Base-by-base conservation (phyloP, 371 early-diverging fungal species). In the Mortierella sp. region DNA sequence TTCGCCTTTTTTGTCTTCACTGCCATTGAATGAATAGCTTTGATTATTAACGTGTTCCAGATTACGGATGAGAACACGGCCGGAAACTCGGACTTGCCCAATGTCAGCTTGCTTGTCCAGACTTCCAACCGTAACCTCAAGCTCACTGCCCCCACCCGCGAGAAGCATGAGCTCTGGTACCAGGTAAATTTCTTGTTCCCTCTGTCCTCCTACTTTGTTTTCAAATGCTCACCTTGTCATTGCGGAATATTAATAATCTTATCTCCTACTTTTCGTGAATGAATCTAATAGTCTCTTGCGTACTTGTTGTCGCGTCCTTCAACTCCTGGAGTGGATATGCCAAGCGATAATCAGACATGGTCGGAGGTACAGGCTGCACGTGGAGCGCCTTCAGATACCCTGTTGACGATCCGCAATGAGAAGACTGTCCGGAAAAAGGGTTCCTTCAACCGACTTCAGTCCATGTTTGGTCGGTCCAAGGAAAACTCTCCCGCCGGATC, bases 141-240 rank as follows among this genome's bases (percentile, higher is more conserved):
- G 84, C 76, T 96, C 80, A 95, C 93, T 27, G 96, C 96, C 2
- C 90, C 90, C 5, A 90, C 89, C 3, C 90, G 92, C 72, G 89
- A 91, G n/a, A 91, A 92, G 63, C 96, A 96, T 78, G 93, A 94
- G 11, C 87, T 90, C 68, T 96, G 96, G 96, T 91, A 86, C 77
- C 88, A 91, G 88, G 92, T 88, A 81, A 58, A 1, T 11, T 54
- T 56, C 0, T 10, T 32, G 21, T 18, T 38, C 0, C 5, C 29
- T 43, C 14, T 29, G 29, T 46, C 51, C 35, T 43, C 5, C 38
- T 51, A 29, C 11, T 71, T 18, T 72, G 18, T 29, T 38, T 32
- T 32, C 24, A 35, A 14, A 46, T 14, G 14, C 3, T 46, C 14
- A 12, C 16, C 48, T 46, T 46, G 48, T 12, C 35, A 35, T 35